Evolutionary conservation across 495 filamentous ascomycete genomes (phyloP).

Genomic region (Xylaria telfairii): DNA sequence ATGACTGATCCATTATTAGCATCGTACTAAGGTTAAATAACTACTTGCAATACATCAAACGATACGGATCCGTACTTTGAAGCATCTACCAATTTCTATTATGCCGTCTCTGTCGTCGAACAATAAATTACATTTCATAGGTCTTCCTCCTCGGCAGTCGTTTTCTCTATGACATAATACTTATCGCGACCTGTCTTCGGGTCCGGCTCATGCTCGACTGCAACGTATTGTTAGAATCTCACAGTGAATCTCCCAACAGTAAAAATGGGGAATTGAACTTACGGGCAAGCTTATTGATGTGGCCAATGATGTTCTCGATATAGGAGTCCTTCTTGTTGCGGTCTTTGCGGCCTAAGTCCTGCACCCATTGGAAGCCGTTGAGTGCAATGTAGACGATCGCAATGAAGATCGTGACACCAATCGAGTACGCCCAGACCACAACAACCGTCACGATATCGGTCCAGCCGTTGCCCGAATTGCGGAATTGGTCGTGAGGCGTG

Average conservation of each 20-base stretch:
- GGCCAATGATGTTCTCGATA: slow-evolving; percentile 80
- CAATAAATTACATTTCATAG: slow-evolving; percentile 25
- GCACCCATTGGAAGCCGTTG: slow-evolving; percentile 70
- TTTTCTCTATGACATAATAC: slow-evolving; percentile 66
- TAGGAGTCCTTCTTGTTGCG: slow-evolving; percentile 74
- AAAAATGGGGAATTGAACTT: slow-evolving; percentile 21
- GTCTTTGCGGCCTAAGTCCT: slow-evolving; percentile 79
- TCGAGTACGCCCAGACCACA: slow-evolving; percentile 79
- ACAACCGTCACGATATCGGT: slow-evolving; percentile 79
- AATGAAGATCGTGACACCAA: slow-evolving; percentile 78
- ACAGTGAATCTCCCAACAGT: background rate
- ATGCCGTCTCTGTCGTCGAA: background rate
- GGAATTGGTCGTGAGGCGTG: slow-evolving; percentile 35
- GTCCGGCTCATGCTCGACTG: slow-evolving; percentile 67
- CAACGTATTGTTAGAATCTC: slow-evolving; percentile 40
- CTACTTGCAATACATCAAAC: no score
- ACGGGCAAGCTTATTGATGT: slow-evolving; percentile 66
- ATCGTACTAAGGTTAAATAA: no score
- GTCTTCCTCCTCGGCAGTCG: slow-evolving; percentile 71
- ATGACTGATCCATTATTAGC: no score
- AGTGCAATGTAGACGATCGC: slow-evolving; percentile 79
- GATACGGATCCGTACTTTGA: no score
- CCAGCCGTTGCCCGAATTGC: slow-evolving; percentile 60
- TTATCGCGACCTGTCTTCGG: slow-evolving; percentile 61
- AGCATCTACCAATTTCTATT: background rate